Evolutionary conservation across 2,329 filamentous ascomycete genomes (phyloP), one percentile per base, ranked within the genome.

Genomic region (Penicillium sp.): DNA sequence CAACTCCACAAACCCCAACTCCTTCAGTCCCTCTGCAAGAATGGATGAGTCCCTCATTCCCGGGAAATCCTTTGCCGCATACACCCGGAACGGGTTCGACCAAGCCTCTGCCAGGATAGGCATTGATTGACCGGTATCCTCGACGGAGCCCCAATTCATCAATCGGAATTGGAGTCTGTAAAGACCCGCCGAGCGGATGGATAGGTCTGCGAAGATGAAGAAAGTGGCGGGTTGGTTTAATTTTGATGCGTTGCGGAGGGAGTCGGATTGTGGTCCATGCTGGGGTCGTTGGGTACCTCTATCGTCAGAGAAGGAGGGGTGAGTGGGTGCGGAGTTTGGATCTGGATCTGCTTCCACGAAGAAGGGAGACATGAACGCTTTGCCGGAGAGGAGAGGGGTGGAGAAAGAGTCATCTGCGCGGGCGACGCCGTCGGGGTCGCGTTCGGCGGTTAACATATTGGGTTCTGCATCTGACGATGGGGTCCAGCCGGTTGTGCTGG

Each of bases 141-240:
- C 73, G 7, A 73, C 68, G 16, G 62, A 60, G 38, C 74, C 72
- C 75, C 73, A 73, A 60, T 80, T 77, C 75, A 82, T 79, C 25
- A 82, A 73, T 11, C 73, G 73, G 64, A 82, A 82, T 38, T 79
- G 76, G 1, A 82, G 68, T 6, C 76, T 75, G 63, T 82, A 82
- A 4, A 75, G 57, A 0, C 80, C 80, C 22, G 79, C 77, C 7
- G 75, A 76, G 49, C 80, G 79, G 25, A 82, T 75, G 3, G 80
- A 81, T 1, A 82, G 73, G 64, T 82, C 80, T 0, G 79, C 73
- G 55, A 82, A 82, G 28, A 82, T 78, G 65, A 82, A 82, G 63
- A 82, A 82, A 1, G 76, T 74, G 22, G 78, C 75, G 4, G 79
- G 78, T 4, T 72, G 68, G 48, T 64, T 55, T 13, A 66, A 63